phyloP scores from a whole-genome alignment of 805 yeast genomes.

The Wickerhamomyces tratensis region DNA sequence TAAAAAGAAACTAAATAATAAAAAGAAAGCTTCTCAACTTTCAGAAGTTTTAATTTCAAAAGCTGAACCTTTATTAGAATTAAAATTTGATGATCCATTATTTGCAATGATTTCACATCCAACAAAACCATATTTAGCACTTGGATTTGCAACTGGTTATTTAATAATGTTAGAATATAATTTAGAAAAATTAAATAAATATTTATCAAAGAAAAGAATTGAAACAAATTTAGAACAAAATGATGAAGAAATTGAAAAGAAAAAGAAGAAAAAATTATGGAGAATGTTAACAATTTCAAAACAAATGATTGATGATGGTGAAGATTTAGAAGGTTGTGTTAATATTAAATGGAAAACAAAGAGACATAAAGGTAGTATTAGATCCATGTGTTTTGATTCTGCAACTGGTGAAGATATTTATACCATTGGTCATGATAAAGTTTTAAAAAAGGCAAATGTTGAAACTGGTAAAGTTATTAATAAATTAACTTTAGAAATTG shows the following conservation, averaged over 20 bases:
- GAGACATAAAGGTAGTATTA: constrained; percentile 83
- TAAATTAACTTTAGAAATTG: constrained; percentile 25
- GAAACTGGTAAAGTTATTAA: constrained; percentile 68
- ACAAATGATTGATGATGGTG: constrained; percentile 4
- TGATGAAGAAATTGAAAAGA: constrained; percentile 12
- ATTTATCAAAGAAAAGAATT: constrained; percentile 15
- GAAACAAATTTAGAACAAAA: constrained; percentile 14
- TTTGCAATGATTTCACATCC: constrained; percentile 80
- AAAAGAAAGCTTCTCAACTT: constrained; percentile 9
- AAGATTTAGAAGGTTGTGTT: constrained; percentile 20
- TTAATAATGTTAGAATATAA: constrained; percentile 54
- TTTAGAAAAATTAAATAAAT: constrained; percentile 31
- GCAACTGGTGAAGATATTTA: constrained; percentile 40
- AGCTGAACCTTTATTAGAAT: constrained; percentile 23
- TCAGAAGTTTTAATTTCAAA: constrained; percentile 11
- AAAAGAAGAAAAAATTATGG: constrained; percentile 38
- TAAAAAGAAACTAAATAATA: constrained; percentile 1
- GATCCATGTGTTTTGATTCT: constrained; percentile 61
- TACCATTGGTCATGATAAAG: constrained; percentile 73
- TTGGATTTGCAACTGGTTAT: constrained; percentile 81
- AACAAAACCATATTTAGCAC: constrained; percentile 43
- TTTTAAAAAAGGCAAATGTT: constrained; percentile 63
- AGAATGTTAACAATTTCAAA: constrained; percentile 18
- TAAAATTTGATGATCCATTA: constrained; percentile 47
- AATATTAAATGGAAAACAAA: constrained; percentile 67